These are phyloP conservation scores for Schizopora paradoxa DNA, from an alignment of 1,284 basidiomycete genomes.

Conservation along the genomic window DNA sequence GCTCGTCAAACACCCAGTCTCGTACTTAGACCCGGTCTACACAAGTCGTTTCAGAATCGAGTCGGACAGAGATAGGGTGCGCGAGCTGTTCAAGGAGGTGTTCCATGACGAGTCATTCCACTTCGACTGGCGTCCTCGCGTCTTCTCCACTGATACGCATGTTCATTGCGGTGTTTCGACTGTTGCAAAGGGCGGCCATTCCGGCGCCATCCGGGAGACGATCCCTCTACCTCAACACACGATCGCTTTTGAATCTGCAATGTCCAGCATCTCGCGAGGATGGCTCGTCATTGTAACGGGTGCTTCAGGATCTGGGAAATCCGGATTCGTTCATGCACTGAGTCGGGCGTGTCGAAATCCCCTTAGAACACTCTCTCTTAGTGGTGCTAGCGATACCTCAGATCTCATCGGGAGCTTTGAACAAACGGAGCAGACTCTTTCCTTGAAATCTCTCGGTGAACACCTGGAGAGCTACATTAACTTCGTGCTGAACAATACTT, in stretches of 20 bases:
- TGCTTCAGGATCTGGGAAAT: conserved; percentile 74
- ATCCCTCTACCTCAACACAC: conserved; percentile 63
- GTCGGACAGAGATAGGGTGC: conserved; percentile 61
- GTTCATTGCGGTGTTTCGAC: conserved; percentile 70
- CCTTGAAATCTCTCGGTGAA: conserved; percentile 36
- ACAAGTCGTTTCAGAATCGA: conserved; percentile 80
- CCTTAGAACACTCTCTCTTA: conserved; percentile 77
- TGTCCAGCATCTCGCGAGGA: conserved; percentile 69
- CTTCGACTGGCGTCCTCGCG: conserved; percentile 37
- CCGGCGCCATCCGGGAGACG: conserved; percentile 34
- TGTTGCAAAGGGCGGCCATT: conserved; percentile 42
- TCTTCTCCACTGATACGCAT: conserved; percentile 46
- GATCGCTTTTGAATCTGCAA: conserved; percentile 69
- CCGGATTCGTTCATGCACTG: conserved; percentile 65
- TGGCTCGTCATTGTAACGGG: conserved; percentile 93
- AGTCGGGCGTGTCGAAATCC: conserved; percentile 67
- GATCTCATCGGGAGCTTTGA: conserved; percentile 97
- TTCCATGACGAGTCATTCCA: conserved; percentile 42
- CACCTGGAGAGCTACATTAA: conserved; percentile 32
- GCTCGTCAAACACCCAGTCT: conserved; percentile 40
- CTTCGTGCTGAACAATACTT: not conserved
- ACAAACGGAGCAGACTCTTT: conserved; percentile 64
- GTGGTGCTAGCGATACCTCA: conserved; percentile 86
- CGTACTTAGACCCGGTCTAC: conserved; percentile 72
- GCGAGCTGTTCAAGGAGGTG: conserved; percentile 54